Conservation (phyloP, 805 yeast genomes). For the Myxozyma mucilagina region DNA sequence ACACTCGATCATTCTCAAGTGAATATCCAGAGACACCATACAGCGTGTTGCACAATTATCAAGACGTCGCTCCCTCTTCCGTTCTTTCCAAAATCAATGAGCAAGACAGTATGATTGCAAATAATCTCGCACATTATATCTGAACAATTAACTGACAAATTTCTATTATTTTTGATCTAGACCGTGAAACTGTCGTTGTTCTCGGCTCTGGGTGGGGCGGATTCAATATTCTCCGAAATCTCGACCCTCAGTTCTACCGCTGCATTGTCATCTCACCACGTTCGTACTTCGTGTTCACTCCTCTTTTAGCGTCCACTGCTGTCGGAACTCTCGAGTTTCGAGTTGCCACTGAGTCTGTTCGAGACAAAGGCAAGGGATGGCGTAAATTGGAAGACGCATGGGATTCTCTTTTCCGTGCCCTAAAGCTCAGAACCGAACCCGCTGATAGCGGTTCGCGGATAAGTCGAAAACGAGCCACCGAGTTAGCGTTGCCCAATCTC, state of each 20-base stretch:
- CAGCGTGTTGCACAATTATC: neutral
- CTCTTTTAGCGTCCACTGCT: conserved; percentile 68
- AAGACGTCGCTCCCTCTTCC: neutral
- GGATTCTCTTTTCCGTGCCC: neutral
- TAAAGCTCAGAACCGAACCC: neutral
- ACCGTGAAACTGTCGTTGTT: conserved; percentile 46
- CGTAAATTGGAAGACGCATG: conserved; percentile 40
- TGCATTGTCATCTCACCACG: conserved; percentile 69
- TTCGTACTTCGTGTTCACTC: conserved; percentile 68
- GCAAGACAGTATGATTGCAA: neutral
- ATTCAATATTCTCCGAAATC: conserved; percentile 55
- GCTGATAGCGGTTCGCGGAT: conserved; percentile 4
- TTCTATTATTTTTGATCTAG: neutral
- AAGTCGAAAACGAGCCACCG: conserved; percentile 2
- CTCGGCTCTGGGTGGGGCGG: conserved; percentile 76
- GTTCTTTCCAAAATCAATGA: neutral
- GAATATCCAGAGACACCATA: neutral
- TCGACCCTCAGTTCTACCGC: conserved; percentile 58
- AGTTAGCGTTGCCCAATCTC: conserved; percentile 9
- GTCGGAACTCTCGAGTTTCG: conserved; percentile 69
- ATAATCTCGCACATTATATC: neutral
- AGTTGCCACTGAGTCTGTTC: conserved; percentile 61
- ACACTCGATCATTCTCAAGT: neutral
- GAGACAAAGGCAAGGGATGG: conserved; percentile 53
- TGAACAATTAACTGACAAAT: neutral